These are phyloP conservation scores for Rhinocladiella mackenziei DNA, from an alignment of 2,329 filamentous ascomycete genomes.

Conservation along the genomic window DNA sequence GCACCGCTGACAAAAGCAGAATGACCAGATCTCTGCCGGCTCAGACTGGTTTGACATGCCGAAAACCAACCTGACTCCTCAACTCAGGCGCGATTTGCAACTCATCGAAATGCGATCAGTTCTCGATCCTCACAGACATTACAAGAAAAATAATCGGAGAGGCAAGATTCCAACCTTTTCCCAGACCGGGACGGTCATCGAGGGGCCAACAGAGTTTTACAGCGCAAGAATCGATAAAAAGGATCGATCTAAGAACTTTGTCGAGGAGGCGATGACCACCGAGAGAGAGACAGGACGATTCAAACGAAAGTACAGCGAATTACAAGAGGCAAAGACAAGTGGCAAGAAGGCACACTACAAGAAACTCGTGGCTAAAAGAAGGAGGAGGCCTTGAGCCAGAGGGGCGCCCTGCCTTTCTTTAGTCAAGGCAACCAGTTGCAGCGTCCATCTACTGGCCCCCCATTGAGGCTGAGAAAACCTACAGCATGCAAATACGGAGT, in stretches of 20 bases:
- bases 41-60: slow-evolving; percentile 84
- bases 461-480: too few relatives aligned
- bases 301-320: slow-evolving; percentile 80
- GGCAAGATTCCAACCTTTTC: slow-evolving; percentile 73
- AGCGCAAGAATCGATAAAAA: slow-evolving; percentile 77
- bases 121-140: slow-evolving; percentile 82
- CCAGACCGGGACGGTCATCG: slow-evolving; percentile 81
- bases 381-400: slow-evolving; percentile 21
- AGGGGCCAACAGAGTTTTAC: slow-evolving; percentile 84
- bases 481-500: too few relatives aligned
- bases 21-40: slow-evolving; percentile 64
- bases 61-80: slow-evolving; percentile 74
- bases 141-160: slow-evolving; percentile 74
- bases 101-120: slow-evolving; percentile 84
- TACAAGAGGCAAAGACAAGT: slow-evolving; percentile 76
- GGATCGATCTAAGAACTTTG: slow-evolving; percentile 79
- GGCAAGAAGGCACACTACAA: slow-evolving; percentile 91
- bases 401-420: too few relatives aligned
- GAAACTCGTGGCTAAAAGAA: slow-evolving; percentile 61
- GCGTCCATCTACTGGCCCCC: too few relatives aligned
- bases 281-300: slow-evolving; percentile 67
- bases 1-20: slow-evolving; percentile 37
- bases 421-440: too few relatives aligned
- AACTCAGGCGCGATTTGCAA: slow-evolving; percentile 85
- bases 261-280: slow-evolving; percentile 73